Percentiles rank a stretch among this genome's conserved stretches.
Evolutionary conservation across 257 asterid species (phyloP).

Genomic region (Capsicum rhomboideum): DNA sequence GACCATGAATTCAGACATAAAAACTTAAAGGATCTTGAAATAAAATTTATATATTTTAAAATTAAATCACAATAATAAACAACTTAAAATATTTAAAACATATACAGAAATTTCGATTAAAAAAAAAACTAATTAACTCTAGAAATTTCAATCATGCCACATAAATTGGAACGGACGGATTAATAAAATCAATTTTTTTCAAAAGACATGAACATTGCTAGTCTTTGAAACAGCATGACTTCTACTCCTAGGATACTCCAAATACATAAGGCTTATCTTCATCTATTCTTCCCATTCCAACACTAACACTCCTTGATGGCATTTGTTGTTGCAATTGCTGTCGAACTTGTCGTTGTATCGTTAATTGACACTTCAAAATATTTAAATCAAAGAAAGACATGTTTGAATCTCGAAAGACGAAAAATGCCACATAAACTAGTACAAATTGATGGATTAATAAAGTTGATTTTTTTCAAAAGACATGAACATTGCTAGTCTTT

Average conservation of each 20-base stretch:
- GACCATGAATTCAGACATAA: not conserved
- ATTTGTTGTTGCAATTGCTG: not conserved
- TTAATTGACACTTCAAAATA: not conserved
- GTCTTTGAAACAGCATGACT: slow-evolving; percentile 42
- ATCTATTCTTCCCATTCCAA: slow-evolving; percentile 77
- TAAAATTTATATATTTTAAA: too few relatives aligned
- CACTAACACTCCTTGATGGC: slow-evolving; percentile 49
- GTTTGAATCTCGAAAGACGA: too few relatives aligned
- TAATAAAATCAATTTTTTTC: not conserved
- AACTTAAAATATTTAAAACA: not conserved
- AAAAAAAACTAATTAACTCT: not conserved
- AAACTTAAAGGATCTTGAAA: too few relatives aligned
- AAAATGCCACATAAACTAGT: too few relatives aligned
- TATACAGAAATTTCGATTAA: not conserved
- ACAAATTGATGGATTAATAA: too few relatives aligned
- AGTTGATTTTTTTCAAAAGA: not conserved
- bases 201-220: not conserved
- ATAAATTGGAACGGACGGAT: too few relatives aligned
- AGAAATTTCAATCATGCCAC: not conserved
- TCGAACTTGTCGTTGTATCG: slow-evolving; percentile 16
- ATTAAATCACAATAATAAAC: not conserved
- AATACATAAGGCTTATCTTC: slow-evolving; percentile 50
- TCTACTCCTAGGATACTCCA: slow-evolving; percentile 45
- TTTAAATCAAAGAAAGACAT: too few relatives aligned
- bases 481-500: not conserved